Percentiles rank a stretch among this genome's conserved stretches.
Conservation (phyloP, 1,284 basidiomycete genomes). For the Anthracocystis walkeri region DNA sequence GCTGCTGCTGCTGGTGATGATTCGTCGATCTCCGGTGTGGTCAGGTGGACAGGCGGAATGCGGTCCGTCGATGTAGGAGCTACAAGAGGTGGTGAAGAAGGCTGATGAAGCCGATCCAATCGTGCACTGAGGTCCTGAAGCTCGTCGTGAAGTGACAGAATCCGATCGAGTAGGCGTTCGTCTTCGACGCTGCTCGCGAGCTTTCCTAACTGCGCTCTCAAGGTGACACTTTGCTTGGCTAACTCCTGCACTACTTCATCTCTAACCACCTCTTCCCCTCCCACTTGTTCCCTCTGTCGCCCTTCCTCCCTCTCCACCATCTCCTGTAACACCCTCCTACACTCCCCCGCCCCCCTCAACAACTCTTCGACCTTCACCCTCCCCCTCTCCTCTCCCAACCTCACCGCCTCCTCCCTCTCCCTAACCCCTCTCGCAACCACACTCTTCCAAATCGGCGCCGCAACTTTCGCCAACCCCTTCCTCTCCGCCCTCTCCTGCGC, state of each 20-base stretch:
- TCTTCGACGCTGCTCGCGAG: constrained; percentile 37
- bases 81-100: no score
- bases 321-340: constrained; percentile 46
- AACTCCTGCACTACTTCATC: constrained; percentile 57
- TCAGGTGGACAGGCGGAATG: constrained; percentile 10
- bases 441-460: constrained; percentile 65
- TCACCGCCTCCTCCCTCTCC: constrained; percentile 44
- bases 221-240: constrained; percentile 42
- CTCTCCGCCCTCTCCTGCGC: constrained; percentile 53
- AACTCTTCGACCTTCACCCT: constrained; percentile 26
- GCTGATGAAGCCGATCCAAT: no score
- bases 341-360: constrained; percentile 42
- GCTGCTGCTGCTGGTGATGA: constrained; percentile 25
- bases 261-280: constrained; percentile 37
- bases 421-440: constrained; percentile 57
- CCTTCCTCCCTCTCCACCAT: constrained; percentile 51
- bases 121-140: constrained; percentile 31
- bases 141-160: constrained; percentile 56
- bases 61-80: no score
- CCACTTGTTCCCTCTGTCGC: constrained; percentile 36
- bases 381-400: constrained; percentile 39
- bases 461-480: constrained; percentile 51
- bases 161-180: constrained; percentile 25
- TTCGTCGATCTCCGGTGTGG: constrained; percentile 20
- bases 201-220: constrained; percentile 34